phyloP scores from a whole-genome alignment of 345 rosid species.

The Sapria himalayana region DNA sequence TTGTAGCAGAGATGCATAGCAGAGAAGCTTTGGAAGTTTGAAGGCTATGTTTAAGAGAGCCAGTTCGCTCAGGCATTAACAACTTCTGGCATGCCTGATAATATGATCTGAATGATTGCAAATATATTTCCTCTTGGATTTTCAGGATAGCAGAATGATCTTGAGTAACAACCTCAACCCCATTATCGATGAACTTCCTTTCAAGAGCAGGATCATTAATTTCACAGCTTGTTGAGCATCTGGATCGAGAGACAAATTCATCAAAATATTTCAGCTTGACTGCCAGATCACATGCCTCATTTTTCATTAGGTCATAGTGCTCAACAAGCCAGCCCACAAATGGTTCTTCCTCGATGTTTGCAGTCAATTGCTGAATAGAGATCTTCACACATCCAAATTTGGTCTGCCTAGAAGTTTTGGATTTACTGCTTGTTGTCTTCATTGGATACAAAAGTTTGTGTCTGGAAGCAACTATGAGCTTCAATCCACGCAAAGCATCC shows the following conservation, averaged over 20 bases:
- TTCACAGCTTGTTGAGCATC: conserved; percentile 29
- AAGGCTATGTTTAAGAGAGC: conserved; percentile 59
- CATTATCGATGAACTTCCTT: conserved; percentile 30
- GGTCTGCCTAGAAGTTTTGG: conserved; percentile 43
- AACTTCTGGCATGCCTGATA: conserved; percentile 70
- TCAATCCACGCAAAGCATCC: conserved; percentile 80
- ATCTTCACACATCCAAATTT: conserved; percentile 64
- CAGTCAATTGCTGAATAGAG: conserved; percentile 47
- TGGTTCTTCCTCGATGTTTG: conserved; percentile 96
- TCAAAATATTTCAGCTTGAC: conserved; percentile 72
- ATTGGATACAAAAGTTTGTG: conserved; percentile 26
- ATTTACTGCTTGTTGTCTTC: conserved; percentile 46
- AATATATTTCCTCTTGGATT: conserved; percentile 53
- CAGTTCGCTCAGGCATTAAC: conserved; percentile 55
- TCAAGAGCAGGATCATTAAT: conserved; percentile 26
- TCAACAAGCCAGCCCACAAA: conserved; percentile 98
- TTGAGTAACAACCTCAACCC: conserved; percentile 37
- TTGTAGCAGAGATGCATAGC: conserved; percentile 62
- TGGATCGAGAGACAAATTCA: conserved; percentile 30
- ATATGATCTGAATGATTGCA: conserved; percentile 57
- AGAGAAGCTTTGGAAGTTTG: conserved; percentile 62
- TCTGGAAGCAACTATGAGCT: conserved; percentile 55
- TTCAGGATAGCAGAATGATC: conserved; percentile 34
- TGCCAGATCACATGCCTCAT: conserved; percentile 72
- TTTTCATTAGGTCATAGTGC: conserved; percentile 62